Evolutionary conservation across 2,329 filamentous ascomycete genomes (phyloP).

Genomic region (Leptographium galeiforme): DNA sequence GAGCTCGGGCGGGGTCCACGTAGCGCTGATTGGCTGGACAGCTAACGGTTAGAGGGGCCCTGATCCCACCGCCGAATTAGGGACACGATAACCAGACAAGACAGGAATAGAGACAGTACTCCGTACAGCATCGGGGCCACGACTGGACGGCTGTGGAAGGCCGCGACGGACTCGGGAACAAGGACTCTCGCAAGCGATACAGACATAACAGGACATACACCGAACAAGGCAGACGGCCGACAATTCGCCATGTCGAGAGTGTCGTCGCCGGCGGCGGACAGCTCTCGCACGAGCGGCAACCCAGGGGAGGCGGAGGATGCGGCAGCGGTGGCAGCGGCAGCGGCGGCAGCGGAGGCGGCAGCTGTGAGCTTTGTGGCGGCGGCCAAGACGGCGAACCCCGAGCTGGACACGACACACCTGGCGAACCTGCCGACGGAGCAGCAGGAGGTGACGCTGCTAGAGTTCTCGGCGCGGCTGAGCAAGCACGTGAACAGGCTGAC

Average conservation of each 20-base stretch:
- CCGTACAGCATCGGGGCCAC: too few species aligned
- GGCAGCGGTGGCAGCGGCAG: conserved; percentile 12
- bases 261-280: conserved; percentile 3
- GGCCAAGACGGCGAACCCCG: conserved; percentile 43
- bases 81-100: too few species aligned
- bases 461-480: conserved; percentile 70
- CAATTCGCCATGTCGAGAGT: conserved; percentile 11
- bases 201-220: not conserved
- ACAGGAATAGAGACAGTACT: too few species aligned
- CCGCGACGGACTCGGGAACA: not conserved
- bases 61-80: too few species aligned
- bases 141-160: too few species aligned
- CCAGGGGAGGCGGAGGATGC: conserved; percentile 5
- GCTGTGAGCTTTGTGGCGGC: conserved; percentile 14
- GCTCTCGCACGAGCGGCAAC: conserved; percentile 8
- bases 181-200: too few species aligned
- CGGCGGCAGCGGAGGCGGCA: not conserved
- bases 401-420: conserved; percentile 83
- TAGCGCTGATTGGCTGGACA: too few species aligned
- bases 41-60: too few species aligned
- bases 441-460: conserved; percentile 87
- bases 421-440: conserved; percentile 84
- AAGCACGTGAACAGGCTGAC: conserved; percentile 65
- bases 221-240: not conserved
- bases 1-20: too few species aligned